These are phyloP conservation scores for Fomitiporia mediterranea DNA, from an alignment of 1,284 basidiomycete genomes.

Conservation along the genomic window DNA sequence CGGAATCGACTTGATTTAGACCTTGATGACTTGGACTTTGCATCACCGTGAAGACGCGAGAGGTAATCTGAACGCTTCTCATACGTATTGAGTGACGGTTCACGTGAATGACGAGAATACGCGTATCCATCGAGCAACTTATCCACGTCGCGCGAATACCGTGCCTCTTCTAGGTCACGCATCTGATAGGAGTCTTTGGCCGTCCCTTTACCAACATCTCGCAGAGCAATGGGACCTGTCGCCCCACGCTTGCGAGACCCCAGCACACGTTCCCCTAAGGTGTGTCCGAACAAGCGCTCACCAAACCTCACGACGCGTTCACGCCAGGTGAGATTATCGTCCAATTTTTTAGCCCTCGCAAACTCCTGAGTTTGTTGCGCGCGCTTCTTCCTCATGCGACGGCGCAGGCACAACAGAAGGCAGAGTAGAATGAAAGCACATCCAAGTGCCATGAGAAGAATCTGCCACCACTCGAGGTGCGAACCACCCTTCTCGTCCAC, in stretches of 20 bases:
- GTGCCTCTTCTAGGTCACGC: conserved; percentile 44
- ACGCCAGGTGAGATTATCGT: conserved; percentile 46
- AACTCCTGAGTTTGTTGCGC: conserved; percentile 60
- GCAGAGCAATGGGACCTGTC: conserved; percentile 28
- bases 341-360: conserved; percentile 53
- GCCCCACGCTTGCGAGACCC: conserved; percentile 30
- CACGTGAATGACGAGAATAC: conserved; percentile 35
- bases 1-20: conserved; percentile 15
- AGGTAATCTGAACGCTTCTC: conserved; percentile 10
- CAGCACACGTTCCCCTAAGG: conserved; percentile 28
- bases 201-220: conserved; percentile 12
- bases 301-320: conserved; percentile 51
- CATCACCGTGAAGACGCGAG: conserved; percentile 19
- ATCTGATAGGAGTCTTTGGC: conserved; percentile 34
- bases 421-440: conserved; percentile 71
- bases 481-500: conserved; percentile 32
- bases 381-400: conserved; percentile 61
- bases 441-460: conserved; percentile 74
- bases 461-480: conserved; percentile 71
- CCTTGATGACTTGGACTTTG: conserved; percentile 6
- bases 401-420: conserved; percentile 62
- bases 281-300: conserved; percentile 50
- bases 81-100: conserved; percentile 24
- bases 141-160: conserved; percentile 46
- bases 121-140: conserved; percentile 50